phyloP scores from a whole-genome alignment of 2,329 filamentous ascomycete genomes.

The Cytospora mali region DNA sequence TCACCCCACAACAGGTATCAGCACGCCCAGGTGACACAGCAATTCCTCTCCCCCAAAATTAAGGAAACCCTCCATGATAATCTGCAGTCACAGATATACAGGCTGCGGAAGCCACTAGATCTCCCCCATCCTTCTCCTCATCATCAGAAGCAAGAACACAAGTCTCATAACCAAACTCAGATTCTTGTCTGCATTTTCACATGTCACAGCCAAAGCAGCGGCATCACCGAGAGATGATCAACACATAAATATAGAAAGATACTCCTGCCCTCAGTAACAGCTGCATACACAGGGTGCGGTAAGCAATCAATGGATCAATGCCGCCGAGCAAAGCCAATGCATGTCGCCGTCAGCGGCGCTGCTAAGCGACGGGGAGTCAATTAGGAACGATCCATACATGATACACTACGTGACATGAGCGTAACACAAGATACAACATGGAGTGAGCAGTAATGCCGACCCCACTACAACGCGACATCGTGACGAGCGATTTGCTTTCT shows the following conservation, averaged over 20 bases:
- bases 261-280: neutral
- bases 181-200: neutral
- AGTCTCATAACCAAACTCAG: neutral
- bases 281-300: conserved; percentile 16
- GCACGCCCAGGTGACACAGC: neutral
- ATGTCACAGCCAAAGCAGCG: neutral
- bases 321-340: conserved; percentile 6
- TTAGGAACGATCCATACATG: neutral
- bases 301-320: neutral
- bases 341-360: conserved; percentile 10
- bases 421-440: neutral
- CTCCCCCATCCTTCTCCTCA: neutral
- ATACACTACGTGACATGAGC: neutral
- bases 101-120: conserved; percentile 5
- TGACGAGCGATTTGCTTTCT: too few relatives aligned
- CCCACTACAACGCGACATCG: neutral
- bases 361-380: conserved; percentile 7
- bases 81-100: conserved; percentile 1
- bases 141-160: neutral
- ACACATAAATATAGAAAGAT: conserved; percentile 11
- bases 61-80: neutral
- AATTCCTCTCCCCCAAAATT: neutral
- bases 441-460: conserved; percentile 3
- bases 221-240: neutral
- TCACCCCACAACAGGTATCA: neutral